These are phyloP conservation scores for Melampsora larici-populina DNA, from an alignment of 1,284 basidiomycete genomes.

Conservation along the genomic window DNA sequence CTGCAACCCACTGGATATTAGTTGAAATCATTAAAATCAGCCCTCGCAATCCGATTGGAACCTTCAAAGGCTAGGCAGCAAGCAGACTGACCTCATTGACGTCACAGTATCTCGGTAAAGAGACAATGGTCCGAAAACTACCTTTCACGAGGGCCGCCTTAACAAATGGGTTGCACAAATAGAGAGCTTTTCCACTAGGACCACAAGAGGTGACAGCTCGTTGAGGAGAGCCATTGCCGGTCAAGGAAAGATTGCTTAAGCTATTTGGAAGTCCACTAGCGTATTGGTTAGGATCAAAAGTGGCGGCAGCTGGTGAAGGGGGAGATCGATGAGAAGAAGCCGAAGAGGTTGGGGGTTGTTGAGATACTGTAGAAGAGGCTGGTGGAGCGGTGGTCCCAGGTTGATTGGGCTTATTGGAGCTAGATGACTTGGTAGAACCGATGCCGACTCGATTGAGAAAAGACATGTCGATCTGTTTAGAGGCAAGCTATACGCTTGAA, in stretches of 20 bases:
- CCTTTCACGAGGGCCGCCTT: conserved; percentile 96
- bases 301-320: conserved; percentile 8
- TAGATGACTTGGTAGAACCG: conserved; percentile 28
- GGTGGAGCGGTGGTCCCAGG: background rate
- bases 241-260: conserved; percentile 32
- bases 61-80: too few relatives aligned
- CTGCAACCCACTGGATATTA: conserved; percentile 74
- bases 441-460: conserved; percentile 42
- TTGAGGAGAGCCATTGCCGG: background rate
- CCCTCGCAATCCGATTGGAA: too few relatives aligned
- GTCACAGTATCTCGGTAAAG: conserved; percentile 75
- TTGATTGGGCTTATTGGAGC: conserved; percentile 1
- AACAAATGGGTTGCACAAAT: conserved; percentile 91
- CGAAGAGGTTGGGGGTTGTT: conserved; percentile 22
- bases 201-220: conserved; percentile 34
- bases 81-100: conserved; percentile 45
- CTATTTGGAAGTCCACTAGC: conserved; percentile 12
- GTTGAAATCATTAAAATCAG: too few relatives aligned
- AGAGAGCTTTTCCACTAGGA: conserved; percentile 63
- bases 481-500: too few relatives aligned
- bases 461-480: conserved; percentile 8
- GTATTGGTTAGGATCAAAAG: background rate
- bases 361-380: conserved; percentile 4
- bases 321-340: conserved; percentile 11
- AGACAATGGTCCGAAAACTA: conserved; percentile 97